Base-by-base conservation (phyloP, 768 basidiomycete genomes). In the Cystofilobasidium ferigula region DNA sequence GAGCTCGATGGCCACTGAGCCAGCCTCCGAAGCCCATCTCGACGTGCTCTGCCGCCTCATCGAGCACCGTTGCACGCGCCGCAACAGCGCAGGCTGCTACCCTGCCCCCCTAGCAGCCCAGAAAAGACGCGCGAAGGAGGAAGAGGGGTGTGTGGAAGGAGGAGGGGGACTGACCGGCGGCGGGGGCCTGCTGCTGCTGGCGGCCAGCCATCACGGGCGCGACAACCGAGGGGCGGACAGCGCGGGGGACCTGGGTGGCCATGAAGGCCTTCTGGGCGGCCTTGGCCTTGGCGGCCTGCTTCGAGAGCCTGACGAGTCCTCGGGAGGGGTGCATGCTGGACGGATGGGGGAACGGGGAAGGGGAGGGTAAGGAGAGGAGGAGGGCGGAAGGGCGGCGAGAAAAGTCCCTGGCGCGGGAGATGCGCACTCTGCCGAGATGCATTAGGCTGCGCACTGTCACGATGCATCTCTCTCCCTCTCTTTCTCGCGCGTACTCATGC, bases 251-350 rank as follows among this genome's bases (percentile, higher is more conserved):
- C 45, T 47, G 45, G 26, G 65, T 35, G 24, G 51, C 58, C 9
- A 67, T 32, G 47, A 67, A 54, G 47, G 65, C 65, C 58, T 60
- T 60, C 60, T 67, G 65, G 45, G 63, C 56, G 24, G 42, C 43
- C 57, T 64, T 64, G 34, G 48, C 59, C 65, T 67, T 67, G 40
- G 59, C 34, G 35, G 58, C 65, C 51, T 61, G 51, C 65, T 67
- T 67, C 40, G 65, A 61, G 51, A 67, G 48, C 36, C 60, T 59
- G 12, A 53, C 43, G 38, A 57, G 57, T 48, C 65, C 65, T 51
- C 61, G 43, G 36, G 61, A 38, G 42, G 65, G 36, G 40, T 51
- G 65, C 65, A 67, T 67, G 53, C 28, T 64, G 63, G 56, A 48
- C 4, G n/a, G 56, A 18, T 24, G 20, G 45, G 35, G 63, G 36